Conservation (phyloP, 2,329 filamentous ascomycete genomes). For the Colletotrichum sp. region DNA sequence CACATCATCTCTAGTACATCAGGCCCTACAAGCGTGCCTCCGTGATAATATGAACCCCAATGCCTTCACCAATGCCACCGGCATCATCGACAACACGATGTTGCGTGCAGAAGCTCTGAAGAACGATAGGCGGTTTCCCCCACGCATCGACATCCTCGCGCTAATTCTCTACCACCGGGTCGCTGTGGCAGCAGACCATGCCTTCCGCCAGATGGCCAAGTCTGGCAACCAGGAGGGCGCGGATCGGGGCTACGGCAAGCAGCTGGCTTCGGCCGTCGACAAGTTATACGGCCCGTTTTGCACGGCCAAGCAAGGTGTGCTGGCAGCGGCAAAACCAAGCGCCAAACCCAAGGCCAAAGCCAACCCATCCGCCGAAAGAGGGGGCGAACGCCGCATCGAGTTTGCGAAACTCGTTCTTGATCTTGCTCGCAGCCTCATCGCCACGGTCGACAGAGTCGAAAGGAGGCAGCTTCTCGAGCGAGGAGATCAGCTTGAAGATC, state of each 20-base stretch:
- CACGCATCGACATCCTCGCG: constrained; percentile 49
- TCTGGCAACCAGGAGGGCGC: constrained; percentile 35
- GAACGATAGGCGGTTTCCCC: not conserved
- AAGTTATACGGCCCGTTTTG: constrained; percentile 57
- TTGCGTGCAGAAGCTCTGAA: not conserved
- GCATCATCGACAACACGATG: constrained; percentile 70
- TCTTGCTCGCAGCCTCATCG: constrained; percentile 51
- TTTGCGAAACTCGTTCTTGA: constrained; percentile 46
- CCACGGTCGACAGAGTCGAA: constrained; percentile 48
- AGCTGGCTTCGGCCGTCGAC: constrained; percentile 55
- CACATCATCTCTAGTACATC: constrained; percentile 64
- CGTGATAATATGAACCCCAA: constrained; percentile 80
- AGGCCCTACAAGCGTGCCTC: constrained; percentile 76
- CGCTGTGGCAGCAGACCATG: constrained; percentile 52
- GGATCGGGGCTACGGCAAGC: constrained; percentile 51
- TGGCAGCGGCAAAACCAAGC: constrained; percentile 23
- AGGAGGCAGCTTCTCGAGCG: constrained; percentile 43
- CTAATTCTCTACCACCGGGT: constrained; percentile 63
- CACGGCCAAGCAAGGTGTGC: constrained; percentile 38
- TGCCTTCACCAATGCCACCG: constrained; percentile 67
- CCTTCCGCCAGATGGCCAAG: constrained; percentile 37
- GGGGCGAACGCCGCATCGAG: constrained; percentile 31
- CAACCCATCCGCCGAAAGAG: not conserved
- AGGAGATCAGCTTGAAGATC: constrained; percentile 32
- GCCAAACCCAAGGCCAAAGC: constrained; percentile 4